Base-by-base conservation (phyloP, 2,329 filamentous ascomycete genomes). In the Alternaria burnsii region DNA sequence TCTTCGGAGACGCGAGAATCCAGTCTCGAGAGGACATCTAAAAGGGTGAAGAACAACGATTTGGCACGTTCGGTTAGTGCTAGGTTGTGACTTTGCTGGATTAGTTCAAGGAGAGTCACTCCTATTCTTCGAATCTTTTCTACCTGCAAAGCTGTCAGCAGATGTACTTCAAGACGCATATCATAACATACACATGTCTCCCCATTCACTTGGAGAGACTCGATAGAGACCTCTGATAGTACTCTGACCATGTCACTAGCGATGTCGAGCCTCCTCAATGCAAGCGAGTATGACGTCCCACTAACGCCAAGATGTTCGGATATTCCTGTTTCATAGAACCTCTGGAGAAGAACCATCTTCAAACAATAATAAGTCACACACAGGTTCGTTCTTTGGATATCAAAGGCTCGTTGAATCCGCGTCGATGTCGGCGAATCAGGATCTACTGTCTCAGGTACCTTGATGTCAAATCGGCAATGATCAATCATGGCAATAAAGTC, bases 401-500 rank as follows among this genome's bases (percentile, higher is more conserved):
- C 46, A 6, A 48, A 48, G 1, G 46, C 46, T 2, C 30, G 30
- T 36, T 48, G 30, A 16, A 48, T 48, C 20, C 18, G 20, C 2
- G 46, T 22, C 30, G 32, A 24, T 28, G 46, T 36, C 10, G 46
- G 18, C 34, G 46, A 22, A 6, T 48, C 30, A 10, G 46, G 5
- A 36, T 48, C 32, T 30, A 34, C 16, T 5, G 46, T 48, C 14
- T 48, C 46, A 0, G 30, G 46, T 3, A 48, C 46, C 46, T 48
- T 48, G 30, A 48, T 34, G 14, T 48, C 30, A n/a, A 36, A 36
- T 36, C 30, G 46, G 18, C 30, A 48, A 30, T 48, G 30, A 24
- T 48, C 46, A 18, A 48, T 48, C 46, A 48, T 48, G 7, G 26
- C 46, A 11, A 48, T 48, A 20, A 36, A 48, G 7, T 48, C 46